A percentile compares a stretch with the other conserved stretches of the same genome.
These are phyloP conservation scores for Fusarium pininemorale DNA, from an alignment of 2,329 filamentous ascomycete species.

Conservation along the genomic window DNA sequence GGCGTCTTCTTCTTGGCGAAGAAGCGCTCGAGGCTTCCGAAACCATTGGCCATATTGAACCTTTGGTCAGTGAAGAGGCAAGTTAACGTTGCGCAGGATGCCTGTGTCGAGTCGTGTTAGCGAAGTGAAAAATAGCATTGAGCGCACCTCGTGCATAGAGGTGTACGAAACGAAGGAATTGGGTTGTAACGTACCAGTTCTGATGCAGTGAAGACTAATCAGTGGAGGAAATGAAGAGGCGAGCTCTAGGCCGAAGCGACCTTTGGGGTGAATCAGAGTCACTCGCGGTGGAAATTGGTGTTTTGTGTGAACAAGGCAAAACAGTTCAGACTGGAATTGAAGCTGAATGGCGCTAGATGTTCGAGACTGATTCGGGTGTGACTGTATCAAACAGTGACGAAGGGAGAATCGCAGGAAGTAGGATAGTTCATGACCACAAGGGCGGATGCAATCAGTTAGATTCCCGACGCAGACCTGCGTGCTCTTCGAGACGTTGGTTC, in stretches of 20 bases:
- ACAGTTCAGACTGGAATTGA: constrained; percentile 18
- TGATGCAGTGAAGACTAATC: constrained; percentile 1
- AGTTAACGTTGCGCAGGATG: constrained; percentile 36
- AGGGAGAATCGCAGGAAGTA: neutral
- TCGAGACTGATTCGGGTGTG: constrained; percentile 22
- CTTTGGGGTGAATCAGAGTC: constrained; percentile 33
- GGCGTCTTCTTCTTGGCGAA: constrained; percentile 57
- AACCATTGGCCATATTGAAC: constrained; percentile 55
- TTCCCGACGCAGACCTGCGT: neutral
- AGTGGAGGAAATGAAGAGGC: constrained; percentile 10
- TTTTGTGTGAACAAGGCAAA: constrained; percentile 24
- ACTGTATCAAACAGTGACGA: constrained; percentile 36
- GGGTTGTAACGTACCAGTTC: constrained; percentile 30
- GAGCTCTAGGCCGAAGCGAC: constrained; percentile 17
- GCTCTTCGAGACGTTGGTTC: neutral
- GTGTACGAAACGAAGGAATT: constrained; percentile 18
- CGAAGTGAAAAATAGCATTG: constrained; percentile 14
- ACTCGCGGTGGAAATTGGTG: constrained; percentile 24
- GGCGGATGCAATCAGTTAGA: neutral
- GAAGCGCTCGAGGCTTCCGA: constrained; percentile 62
- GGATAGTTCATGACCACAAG: constrained; percentile 24
- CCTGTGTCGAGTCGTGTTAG: constrained; percentile 38
- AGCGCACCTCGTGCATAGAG: constrained; percentile 8
- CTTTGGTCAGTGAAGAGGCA: constrained; percentile 41
- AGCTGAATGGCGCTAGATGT: constrained; percentile 16